Conservation (phyloP, 1,284 basidiomycete genomes). For the Cryptococcus floricola region DNA sequence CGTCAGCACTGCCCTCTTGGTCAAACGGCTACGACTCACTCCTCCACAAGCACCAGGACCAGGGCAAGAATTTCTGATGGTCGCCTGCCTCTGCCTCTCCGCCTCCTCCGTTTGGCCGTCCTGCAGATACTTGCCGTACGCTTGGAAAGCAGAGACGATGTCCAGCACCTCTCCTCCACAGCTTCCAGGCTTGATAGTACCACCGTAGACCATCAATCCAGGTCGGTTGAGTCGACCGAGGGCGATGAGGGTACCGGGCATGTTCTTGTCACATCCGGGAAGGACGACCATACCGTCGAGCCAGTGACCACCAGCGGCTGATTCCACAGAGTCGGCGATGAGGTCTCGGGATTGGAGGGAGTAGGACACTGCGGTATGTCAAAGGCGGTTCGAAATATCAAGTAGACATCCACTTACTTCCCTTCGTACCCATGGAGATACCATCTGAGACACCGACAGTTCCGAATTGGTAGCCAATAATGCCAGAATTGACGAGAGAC, state of each 20-base stretch:
- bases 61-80: conserved; percentile 85
- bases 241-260: conserved; percentile 93
- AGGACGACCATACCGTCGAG: conserved; percentile 96
- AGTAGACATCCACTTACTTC: conserved; percentile 50
- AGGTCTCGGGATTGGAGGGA: conserved; percentile 93
- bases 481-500: conserved; percentile 65
- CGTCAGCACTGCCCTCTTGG: not conserved
- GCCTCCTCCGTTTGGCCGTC: conserved; percentile 79
- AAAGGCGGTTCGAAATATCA: not conserved
- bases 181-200: conserved; percentile 83
- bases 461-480: conserved; percentile 96
- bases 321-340: conserved; percentile 94
- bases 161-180: conserved; percentile 74
- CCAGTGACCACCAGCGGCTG: conserved; percentile 94
- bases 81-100: conserved; percentile 74
- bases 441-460: conserved; percentile 96
- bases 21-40: conserved; percentile 54
- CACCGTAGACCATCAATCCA: conserved; percentile 94
- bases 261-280: conserved; percentile 97
- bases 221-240: conserved; percentile 90
- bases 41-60: conserved; percentile 95
- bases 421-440: conserved; percentile 91
- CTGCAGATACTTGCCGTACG: conserved; percentile 87
- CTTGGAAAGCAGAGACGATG: conserved; percentile 91
- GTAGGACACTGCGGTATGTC: conserved; percentile 62